phyloP scores from a whole-genome alignment of 169 alveolate genomes.

The Plasmodium coatneyi region DNA sequence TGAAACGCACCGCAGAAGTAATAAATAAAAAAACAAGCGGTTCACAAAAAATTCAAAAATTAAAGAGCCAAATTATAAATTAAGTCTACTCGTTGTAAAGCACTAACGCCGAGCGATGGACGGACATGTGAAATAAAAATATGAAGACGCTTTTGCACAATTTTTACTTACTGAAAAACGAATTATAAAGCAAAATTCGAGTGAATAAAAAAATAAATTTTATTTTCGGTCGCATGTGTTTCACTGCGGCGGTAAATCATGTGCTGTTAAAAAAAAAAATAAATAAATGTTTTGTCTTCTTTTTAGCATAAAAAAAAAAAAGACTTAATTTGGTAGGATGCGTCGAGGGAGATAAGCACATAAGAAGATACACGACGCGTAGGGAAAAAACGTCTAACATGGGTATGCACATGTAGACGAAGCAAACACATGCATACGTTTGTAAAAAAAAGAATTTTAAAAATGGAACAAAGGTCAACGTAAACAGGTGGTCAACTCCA shows the following conservation, averaged over 20 bases:
- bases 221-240: not conserved
- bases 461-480: not conserved
- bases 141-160: not conserved
- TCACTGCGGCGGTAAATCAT: not conserved
- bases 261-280: not conserved
- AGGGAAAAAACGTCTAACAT: not conserved
- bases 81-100: not conserved
- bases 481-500: not conserved
- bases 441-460: not conserved
- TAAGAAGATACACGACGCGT: not conserved
- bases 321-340: not conserved
- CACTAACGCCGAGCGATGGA: not conserved
- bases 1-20: not conserved
- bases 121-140: not conserved
- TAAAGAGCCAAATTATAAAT: slow-evolving; percentile 14
- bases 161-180: not conserved
- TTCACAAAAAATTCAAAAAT: slow-evolving; percentile 41
- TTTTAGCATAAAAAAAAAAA: not conserved
- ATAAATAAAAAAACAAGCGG: not conserved
- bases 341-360: not conserved
- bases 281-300: not conserved
- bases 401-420: not conserved
- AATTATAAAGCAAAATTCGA: not conserved
- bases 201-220: not conserved
- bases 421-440: not conserved